Evolutionary conservation across 352 stramenopile genomes (phyloP).

Genomic region (Phytopythium oedochilum): DNA sequence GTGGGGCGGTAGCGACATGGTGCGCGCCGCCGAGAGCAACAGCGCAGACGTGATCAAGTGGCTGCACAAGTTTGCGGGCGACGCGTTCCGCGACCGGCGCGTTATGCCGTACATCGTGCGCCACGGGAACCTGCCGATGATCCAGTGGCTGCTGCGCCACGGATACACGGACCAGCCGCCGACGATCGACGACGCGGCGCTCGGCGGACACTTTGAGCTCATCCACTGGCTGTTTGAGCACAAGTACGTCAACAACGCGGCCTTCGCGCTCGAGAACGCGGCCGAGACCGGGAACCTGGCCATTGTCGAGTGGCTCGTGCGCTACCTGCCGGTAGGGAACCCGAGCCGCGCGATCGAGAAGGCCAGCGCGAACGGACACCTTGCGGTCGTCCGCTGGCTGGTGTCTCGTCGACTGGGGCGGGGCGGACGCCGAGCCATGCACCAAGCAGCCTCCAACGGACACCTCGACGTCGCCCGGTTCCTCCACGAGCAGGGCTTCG

Average conservation of each 20-base stretch:
- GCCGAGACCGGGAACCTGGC: constrained; percentile 29
- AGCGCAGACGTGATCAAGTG: constrained; percentile 12
- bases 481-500: constrained; percentile 16
- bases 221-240: constrained; percentile 23
- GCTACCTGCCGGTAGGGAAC: constrained; percentile 22
- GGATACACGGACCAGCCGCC: constrained; percentile 21
- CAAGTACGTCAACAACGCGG: constrained; percentile 19
- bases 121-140: constrained; percentile 12
- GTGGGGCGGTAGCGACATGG: constrained; percentile 21
- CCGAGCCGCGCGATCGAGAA: constrained; percentile 23
- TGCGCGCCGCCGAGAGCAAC: constrained; percentile 17
- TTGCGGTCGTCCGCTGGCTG: constrained; percentile 25
- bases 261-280: constrained; percentile 26
- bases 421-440: constrained; percentile 19
- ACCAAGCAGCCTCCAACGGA: constrained; percentile 21
- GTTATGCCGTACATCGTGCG: constrained; percentile 13
- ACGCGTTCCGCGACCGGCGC: constrained; percentile 7
- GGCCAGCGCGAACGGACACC: constrained; percentile 19
- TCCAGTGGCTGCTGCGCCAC: constrained; percentile 22
- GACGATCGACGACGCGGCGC: constrained; percentile 24
- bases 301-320: constrained; percentile 28
- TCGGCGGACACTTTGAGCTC: constrained; percentile 15
- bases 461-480: constrained; percentile 18
- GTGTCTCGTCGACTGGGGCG: constrained; percentile 18
- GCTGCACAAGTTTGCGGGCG: constrained; percentile 19